phyloP scores from a whole-genome alignment of 768 basidiomycete genomes.

The Royoungia palumana region DNA sequence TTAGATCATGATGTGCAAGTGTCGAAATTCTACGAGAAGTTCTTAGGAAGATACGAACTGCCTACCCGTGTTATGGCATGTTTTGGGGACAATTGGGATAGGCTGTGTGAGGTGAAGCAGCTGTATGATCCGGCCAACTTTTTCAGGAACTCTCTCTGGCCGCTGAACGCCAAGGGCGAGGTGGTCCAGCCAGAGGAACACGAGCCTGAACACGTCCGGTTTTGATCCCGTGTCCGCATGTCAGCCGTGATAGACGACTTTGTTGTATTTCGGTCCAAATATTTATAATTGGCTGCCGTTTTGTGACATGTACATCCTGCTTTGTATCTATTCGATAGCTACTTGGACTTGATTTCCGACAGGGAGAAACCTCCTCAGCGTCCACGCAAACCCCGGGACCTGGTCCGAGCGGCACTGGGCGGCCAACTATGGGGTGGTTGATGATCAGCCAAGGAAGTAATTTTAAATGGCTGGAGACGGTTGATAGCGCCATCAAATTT shows the following conservation, averaged over 20 bases:
- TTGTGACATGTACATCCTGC: too few species aligned
- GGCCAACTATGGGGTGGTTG: too few species aligned
- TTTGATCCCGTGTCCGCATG: slow-evolving; percentile 8
- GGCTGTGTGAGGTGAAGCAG: slow-evolving; percentile 67
- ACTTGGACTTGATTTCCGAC: too few species aligned
- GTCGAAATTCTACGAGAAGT: slow-evolving; percentile 42
- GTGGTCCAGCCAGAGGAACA: slow-evolving; percentile 55
- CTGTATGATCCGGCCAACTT: slow-evolving; percentile 74
- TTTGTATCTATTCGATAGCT: too few species aligned
- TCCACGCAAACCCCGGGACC: too few species aligned
- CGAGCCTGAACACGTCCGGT: slow-evolving; percentile 46
- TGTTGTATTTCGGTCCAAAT: too few species aligned
- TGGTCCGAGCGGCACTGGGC: too few species aligned
- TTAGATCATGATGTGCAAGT: slow-evolving; percentile 15
- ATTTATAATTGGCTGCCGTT: too few species aligned
- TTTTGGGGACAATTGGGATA: slow-evolving; percentile 73
- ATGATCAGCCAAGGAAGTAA: too few species aligned
- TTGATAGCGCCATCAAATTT: too few species aligned
- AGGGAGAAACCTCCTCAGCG: too few species aligned
- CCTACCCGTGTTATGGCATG: slow-evolving; percentile 59
- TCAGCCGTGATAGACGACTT: neutral
- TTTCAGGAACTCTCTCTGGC: slow-evolving; percentile 82
- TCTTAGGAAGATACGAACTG: slow-evolving; percentile 69
- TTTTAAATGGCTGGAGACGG: too few species aligned
- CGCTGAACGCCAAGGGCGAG: slow-evolving; percentile 55